phyloP scores from a whole-genome alignment of 345 rosid species.

The Syzygium oleosum region DNA sequence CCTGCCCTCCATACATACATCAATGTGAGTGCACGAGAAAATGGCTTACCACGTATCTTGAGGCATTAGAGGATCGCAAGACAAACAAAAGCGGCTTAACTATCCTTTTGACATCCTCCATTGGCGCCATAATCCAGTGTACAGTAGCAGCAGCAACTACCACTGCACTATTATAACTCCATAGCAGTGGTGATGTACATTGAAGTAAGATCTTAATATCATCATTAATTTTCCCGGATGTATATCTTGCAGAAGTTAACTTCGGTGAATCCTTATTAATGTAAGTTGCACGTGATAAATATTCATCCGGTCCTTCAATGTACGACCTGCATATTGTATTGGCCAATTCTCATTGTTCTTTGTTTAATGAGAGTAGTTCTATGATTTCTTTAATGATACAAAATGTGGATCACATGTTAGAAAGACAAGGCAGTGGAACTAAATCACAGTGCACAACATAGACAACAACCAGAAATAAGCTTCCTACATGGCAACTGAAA shows the following conservation, averaged over 20 bases:
- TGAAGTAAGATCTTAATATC: constrained; percentile 73
- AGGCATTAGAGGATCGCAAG: constrained; percentile 73
- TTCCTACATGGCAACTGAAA: neutral
- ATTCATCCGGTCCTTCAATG: constrained; percentile 93
- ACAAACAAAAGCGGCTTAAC: constrained; percentile 87
- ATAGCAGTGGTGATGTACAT: constrained; percentile 84
- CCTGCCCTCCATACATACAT: neutral
- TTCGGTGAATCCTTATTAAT: constrained; percentile 20
- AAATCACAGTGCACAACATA: neutral
- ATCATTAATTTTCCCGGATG: constrained; percentile 55
- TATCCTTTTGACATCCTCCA: constrained; percentile 61
- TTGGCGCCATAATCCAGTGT: constrained; percentile 92
- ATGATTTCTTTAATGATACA: neutral
- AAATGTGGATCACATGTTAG: neutral
- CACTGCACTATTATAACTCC: constrained; percentile 94
- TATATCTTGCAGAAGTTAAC: constrained; percentile 35
- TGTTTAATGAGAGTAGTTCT: neutral
- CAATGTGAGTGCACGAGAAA: neutral
- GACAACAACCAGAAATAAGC: neutral
- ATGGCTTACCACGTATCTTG: constrained; percentile 83
- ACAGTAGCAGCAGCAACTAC: constrained; percentile 88
- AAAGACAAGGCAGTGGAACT: neutral
- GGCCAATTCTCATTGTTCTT: constrained; percentile 14
- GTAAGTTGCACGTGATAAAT: constrained; percentile 53
- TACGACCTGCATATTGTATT: constrained; percentile 56